phyloP scores from a whole-genome alignment of 2,329 filamentous ascomycete genomes.

The Cladophialophora carrionii region DNA sequence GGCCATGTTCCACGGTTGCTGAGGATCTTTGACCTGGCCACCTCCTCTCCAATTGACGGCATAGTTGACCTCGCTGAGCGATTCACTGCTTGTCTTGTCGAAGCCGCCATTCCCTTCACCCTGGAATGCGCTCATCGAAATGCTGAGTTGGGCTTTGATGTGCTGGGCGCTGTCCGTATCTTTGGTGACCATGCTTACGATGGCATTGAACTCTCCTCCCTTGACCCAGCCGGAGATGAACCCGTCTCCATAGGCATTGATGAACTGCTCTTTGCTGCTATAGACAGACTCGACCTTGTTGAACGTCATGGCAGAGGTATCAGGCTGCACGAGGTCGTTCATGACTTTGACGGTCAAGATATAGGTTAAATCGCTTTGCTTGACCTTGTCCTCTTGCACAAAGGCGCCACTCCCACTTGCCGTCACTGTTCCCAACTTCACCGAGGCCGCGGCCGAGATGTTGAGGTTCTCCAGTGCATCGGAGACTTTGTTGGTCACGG shows the following conservation, averaged over 20 bases:
- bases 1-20: neutral
- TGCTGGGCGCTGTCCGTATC: neutral
- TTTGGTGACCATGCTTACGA: neutral
- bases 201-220: neutral
- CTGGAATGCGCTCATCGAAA: neutral
- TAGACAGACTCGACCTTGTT: neutral
- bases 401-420: neutral
- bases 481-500: neutral
- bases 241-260: neutral
- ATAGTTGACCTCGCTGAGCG: neutral
- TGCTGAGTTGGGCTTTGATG: neutral
- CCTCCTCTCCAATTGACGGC: neutral
- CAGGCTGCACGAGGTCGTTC: neutral
- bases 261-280: neutral
- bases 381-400: neutral
- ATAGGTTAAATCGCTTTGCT: neutral
- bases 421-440: neutral
- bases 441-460: neutral
- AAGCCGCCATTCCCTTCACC: neutral
- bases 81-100: neutral
- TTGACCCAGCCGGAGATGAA: neutral
- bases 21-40: neutral
- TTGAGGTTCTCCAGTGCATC: slow-evolving; percentile 1
- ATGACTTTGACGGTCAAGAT: neutral
- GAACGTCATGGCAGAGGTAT: neutral